Percentiles rank a stretch among this genome's conserved stretches.
phyloP scores from a whole-genome alignment of 495 filamentous ascomycete species.

The Trichoderma erinaceum region DNA sequence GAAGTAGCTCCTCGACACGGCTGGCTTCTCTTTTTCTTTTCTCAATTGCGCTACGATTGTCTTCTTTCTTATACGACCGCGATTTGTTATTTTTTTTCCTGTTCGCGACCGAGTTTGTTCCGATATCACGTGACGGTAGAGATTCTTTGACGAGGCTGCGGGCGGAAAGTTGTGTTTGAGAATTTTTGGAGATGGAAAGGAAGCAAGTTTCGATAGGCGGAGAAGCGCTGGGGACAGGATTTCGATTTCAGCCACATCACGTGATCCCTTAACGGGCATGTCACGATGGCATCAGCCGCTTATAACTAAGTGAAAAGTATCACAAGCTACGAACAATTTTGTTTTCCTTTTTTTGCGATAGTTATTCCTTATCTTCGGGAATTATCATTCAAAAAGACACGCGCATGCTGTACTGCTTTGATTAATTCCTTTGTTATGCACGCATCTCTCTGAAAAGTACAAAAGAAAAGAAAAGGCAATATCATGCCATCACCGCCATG shows the following conservation, averaged over 20 bases:
- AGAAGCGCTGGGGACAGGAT: background rate
- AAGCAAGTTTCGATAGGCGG: background rate
- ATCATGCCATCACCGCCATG: background rate
- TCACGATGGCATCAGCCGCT: background rate
- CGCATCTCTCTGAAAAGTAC: background rate
- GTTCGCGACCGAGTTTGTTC: constrained; percentile 5
- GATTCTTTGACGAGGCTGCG: background rate
- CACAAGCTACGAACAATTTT: background rate
- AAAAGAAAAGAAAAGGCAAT: background rate
- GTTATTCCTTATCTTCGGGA: too few species aligned
- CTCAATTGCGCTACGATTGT: background rate
- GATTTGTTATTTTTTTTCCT: background rate
- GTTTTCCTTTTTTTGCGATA: background rate
- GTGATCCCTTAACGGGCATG: background rate
- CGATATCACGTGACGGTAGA: background rate
- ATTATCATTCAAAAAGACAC: background rate
- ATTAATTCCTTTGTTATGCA: background rate
- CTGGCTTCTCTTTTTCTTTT: background rate
- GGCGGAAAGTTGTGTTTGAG: background rate
- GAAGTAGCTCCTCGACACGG: constrained; percentile 8
- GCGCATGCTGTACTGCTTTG: background rate
- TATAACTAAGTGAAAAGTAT: background rate
- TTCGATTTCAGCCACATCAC: background rate
- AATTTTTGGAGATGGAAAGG: constrained; percentile 1
- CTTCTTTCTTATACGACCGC: background rate